Evolutionary conservation across 2,329 filamentous ascomycete genomes (phyloP).

Genomic region (Ambrosiella xylebori): DNA sequence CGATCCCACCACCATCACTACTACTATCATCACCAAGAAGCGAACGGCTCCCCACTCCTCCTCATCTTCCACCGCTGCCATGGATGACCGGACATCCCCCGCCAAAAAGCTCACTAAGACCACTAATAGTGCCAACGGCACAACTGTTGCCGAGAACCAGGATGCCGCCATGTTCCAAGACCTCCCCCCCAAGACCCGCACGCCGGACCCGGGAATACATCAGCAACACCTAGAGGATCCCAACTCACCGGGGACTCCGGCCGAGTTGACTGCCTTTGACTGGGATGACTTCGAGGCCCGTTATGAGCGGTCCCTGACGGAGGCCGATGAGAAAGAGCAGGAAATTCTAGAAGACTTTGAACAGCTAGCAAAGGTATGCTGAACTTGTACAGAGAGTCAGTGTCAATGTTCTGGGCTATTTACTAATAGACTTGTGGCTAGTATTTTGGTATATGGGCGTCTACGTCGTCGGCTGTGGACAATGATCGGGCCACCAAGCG

Average conservation of each 20-base stretch:
- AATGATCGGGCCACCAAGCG: slow-evolving; percentile 62
- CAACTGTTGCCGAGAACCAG: not conserved
- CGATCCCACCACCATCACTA: not conserved
- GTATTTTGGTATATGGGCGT: slow-evolving; percentile 69
- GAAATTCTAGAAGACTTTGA: slow-evolving; percentile 50
- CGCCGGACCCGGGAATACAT: slow-evolving; percentile 11
- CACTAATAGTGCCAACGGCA: not conserved
- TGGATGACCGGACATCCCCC: not conserved
- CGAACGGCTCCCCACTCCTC: not conserved
- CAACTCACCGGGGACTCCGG: slow-evolving; percentile 29
- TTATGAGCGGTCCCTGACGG: slow-evolving; percentile 48
- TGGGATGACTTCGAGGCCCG: slow-evolving; percentile 61
- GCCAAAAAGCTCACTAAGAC: not conserved
- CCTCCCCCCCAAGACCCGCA: slow-evolving; percentile 4
- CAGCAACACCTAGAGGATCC: not conserved
- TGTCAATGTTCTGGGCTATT: not conserved
- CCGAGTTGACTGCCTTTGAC: slow-evolving; percentile 34
- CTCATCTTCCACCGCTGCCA: not conserved
- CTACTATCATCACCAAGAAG: not conserved
- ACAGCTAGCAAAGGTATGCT: slow-evolving; percentile 43
- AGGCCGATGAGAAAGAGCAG: slow-evolving; percentile 46
- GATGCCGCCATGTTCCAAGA: slow-evolving; percentile 6
- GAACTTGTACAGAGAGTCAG: not conserved
- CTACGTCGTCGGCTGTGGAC: slow-evolving; percentile 54
- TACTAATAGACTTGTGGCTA: slow-evolving; percentile 20